Base-by-base conservation (phyloP, 345 rosid species). In the Eucalyptus grandis region DNA sequence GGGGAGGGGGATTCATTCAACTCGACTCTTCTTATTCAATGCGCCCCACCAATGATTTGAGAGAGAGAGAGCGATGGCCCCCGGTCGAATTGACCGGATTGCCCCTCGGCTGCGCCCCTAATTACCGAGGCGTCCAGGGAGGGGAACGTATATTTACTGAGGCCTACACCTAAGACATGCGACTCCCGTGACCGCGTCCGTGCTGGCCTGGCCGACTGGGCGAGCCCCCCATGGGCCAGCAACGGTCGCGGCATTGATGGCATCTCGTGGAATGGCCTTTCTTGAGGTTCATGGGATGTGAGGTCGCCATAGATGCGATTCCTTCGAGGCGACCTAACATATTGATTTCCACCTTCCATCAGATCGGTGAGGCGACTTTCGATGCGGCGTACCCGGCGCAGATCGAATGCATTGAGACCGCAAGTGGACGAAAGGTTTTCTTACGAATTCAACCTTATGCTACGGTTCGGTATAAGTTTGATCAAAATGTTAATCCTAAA, bases 321-420 rank as follows among this genome's bases (percentile, higher is more conserved):
- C 69, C 0, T 13, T 56, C 62, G 62, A 56, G 30, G 30, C 62
- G 30, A 22, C 62, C 30, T 22, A 56, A 56, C 62, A 30, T 6
- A 12, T 62, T 30, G 16, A 30, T 30, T 27, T 53, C 58, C 58
- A 13, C 67, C 31, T 60, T 26, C 31, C 15, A 60, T 60, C 4
- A 3, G 0, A 60, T 60, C 26, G 1, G 26, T 53, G 11, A 53
- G 58, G 10, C 1, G 58, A 53, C 58, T 53, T 21, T 53, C 26
- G 26, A 21, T 53, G 58, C 0, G 1, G 11, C 9, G 11, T 31
- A 67, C 80, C 15, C 11, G 1, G 1, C 0, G 2, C 4, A 2
- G 11, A 17, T 17, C 12, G 3, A 2, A 67, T n/a, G 3, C 19
- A 31, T 67, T 6, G 0, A 4, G 9, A 62, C 5, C 4, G 22